These are phyloP conservation scores for Lachancea nothofagi DNA, from an alignment of 805 yeast genomes.

Conservation along the genomic window DNA sequence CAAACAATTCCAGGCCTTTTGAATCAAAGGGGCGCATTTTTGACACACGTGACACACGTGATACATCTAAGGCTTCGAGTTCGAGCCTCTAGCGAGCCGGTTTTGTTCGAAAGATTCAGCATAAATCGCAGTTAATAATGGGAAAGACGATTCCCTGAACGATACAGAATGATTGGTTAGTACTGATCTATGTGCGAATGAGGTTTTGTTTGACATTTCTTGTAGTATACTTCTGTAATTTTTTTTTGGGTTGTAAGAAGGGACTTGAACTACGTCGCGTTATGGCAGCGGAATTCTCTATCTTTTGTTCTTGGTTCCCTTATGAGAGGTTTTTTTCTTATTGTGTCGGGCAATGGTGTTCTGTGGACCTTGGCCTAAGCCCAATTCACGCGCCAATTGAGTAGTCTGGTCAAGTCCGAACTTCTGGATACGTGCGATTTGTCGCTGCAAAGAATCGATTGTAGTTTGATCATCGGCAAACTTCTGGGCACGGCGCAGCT, in stretches of 20 bases:
- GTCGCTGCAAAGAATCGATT: constrained; percentile 56
- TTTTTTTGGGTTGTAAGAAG: no score
- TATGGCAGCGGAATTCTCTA: background rate
- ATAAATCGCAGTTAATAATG: no score
- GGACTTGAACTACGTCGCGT: background rate
- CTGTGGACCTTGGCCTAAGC: constrained; percentile 38
- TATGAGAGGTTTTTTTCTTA: constrained; percentile 2
- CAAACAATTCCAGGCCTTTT: background rate
- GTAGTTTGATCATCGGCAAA: constrained; percentile 65
- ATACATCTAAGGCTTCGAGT: no score
- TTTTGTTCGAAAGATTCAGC: no score
- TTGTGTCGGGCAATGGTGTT: constrained; percentile 4
- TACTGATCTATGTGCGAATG: no score
- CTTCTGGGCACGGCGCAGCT: constrained; percentile 67
- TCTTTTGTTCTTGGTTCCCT: background rate
- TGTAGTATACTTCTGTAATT: no score
- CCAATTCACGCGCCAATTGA: constrained; percentile 62
- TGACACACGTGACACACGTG: no score
- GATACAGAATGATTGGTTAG: no score
- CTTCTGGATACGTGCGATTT: constrained; percentile 50
- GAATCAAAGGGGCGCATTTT: no score
- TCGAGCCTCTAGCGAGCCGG: no score
- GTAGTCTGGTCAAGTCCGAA: constrained; percentile 74
- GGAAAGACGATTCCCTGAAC: no score
- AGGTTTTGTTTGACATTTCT: no score